A percentile compares a stretch with the other conserved stretches of the same genome.
phyloP scores from a whole-genome alignment of 306 rosid species.

The Albizia julibrissin region DNA sequence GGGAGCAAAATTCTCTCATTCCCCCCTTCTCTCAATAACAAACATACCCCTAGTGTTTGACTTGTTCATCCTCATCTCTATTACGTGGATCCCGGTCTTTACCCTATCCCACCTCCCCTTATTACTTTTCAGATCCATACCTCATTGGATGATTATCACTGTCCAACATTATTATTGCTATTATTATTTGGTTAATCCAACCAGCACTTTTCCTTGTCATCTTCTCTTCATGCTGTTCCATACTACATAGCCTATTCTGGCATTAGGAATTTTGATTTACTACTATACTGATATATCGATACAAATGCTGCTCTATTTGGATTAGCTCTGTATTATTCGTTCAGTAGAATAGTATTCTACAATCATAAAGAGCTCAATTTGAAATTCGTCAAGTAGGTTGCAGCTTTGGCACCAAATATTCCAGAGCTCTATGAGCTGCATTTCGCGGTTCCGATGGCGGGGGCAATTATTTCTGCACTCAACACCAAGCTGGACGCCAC shows the following conservation, averaged over 20 bases:
- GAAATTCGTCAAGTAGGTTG: slow-evolving; percentile 56
- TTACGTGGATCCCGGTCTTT: not conserved
- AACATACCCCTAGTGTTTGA: too few relatives aligned
- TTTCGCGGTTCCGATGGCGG: slow-evolving; percentile 83
- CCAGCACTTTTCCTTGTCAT: not conserved
- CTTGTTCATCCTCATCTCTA: not conserved
- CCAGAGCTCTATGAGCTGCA: slow-evolving; percentile 87
- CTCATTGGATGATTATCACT: not conserved
- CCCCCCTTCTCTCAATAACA: too few relatives aligned
- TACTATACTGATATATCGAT: not conserved
- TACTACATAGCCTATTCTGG: not conserved
- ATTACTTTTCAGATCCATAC: not conserved
- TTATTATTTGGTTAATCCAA: not conserved
- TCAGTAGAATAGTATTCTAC: not conserved
- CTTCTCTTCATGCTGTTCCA: not conserved
- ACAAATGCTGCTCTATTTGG: not conserved
- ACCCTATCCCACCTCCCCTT: not conserved
- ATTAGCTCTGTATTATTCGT: not conserved
- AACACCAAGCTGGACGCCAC: slow-evolving; percentile 57
- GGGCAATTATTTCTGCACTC: slow-evolving; percentile 71
- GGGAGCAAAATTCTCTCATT: too few relatives aligned
- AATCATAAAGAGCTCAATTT: not conserved
- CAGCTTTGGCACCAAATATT: slow-evolving; percentile 70
- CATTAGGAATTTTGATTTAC: not conserved
- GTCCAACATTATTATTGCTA: not conserved